phyloP scores from a whole-genome alignment of 2,329 filamentous ascomycete genomes.

The Colletotrichum sp. region DNA sequence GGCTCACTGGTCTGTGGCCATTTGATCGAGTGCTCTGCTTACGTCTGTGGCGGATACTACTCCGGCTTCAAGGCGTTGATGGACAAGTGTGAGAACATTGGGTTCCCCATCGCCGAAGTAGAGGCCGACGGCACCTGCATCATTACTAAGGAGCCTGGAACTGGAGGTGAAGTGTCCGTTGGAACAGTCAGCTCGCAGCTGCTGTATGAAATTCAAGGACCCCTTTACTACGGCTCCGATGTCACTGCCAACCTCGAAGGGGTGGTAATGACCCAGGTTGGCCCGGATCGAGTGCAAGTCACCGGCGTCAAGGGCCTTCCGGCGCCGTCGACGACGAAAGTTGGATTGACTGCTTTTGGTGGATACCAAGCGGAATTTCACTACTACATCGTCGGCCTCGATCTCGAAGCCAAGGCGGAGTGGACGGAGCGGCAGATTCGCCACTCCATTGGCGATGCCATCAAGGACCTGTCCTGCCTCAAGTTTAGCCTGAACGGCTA shows the following conservation, averaged over 20 bases:
- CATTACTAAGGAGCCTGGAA: slow-evolving; percentile 29
- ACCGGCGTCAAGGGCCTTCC: slow-evolving; percentile 36
- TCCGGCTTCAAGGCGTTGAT: slow-evolving; percentile 48
- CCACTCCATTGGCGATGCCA: slow-evolving; percentile 30
- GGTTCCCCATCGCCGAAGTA: slow-evolving; percentile 56
- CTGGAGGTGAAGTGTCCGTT: slow-evolving; percentile 27
- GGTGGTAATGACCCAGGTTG: slow-evolving; percentile 49
- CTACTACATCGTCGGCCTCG: slow-evolving; percentile 25
- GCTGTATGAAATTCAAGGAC: slow-evolving; percentile 43
- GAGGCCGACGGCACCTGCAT: slow-evolving; percentile 41
- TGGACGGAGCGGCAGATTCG: slow-evolving; percentile 32
- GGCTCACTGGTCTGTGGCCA: slow-evolving; percentile 56
- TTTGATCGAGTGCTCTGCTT: slow-evolving; percentile 58
- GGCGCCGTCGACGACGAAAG: slow-evolving; percentile 36
- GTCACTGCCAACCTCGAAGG: slow-evolving; percentile 34
- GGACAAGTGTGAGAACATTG: slow-evolving; percentile 46
- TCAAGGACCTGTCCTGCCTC: slow-evolving; percentile 23
- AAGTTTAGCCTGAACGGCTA: slow-evolving; percentile 23
- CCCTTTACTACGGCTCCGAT: slow-evolving; percentile 36
- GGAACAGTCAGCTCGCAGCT: slow-evolving; percentile 35
- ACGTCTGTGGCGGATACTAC: slow-evolving; percentile 61
- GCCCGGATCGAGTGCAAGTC: slow-evolving; percentile 34
- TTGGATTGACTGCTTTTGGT: slow-evolving; percentile 27
- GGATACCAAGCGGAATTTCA: slow-evolving; percentile 30
- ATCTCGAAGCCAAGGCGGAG: slow-evolving; percentile 26